These are phyloP conservation scores for Pestalotiopsis sp. DNA, from an alignment of 2,329 filamentous ascomycete species.

Conservation along the genomic window DNA sequence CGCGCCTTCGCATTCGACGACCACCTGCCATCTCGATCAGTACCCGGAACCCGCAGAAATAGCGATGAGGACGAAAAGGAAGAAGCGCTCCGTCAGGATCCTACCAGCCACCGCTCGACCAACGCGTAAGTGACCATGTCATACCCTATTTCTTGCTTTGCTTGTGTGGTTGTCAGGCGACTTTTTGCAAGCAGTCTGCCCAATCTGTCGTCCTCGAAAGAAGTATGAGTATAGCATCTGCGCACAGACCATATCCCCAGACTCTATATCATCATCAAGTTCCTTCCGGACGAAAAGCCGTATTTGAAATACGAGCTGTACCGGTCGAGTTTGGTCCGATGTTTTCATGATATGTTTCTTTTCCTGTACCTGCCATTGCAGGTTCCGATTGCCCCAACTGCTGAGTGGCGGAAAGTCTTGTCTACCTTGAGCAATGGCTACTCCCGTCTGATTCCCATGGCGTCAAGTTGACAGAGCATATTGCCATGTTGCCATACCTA, in stretches of 20 bases:
- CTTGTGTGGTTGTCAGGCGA: slow-evolving; percentile 6
- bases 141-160: neutral
- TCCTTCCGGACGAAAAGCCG: neutral
- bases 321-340: no score
- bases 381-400: no score
- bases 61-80: slow-evolving; percentile 91
- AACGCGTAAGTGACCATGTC: slow-evolving; percentile 71
- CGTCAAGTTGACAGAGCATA: no score
- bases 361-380: no score
- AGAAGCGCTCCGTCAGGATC: slow-evolving; percentile 68
- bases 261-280: neutral
- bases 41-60: slow-evolving; percentile 84
- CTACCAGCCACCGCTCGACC: slow-evolving; percentile 72
- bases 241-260: slow-evolving; percentile 6
- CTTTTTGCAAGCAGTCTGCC: neutral
- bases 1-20: slow-evolving; percentile 60
- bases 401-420: no score
- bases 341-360: no score
- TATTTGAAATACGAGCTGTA: no score
- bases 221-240: neutral
- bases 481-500: no score
- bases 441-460: no score
- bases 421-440: no score
- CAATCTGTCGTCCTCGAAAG: neutral
- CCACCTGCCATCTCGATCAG: slow-evolving; percentile 77